These are phyloP conservation scores for Picea glauca DNA, from an alignment of 75 land plant genomes.

Conservation along the genomic window DNA sequence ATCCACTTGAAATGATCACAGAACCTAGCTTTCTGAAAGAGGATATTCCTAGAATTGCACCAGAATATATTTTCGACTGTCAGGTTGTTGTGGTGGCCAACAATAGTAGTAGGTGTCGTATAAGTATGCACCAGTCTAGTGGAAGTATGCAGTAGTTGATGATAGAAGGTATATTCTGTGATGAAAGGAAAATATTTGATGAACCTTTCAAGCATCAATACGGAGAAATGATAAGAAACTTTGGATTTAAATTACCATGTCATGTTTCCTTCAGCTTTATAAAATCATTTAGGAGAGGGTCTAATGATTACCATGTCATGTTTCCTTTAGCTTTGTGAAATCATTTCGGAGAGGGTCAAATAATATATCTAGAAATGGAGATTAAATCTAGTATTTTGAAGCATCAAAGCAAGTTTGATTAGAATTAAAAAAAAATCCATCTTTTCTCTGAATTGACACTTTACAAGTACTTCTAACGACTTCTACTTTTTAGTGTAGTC, in stretches of 20 bases:
- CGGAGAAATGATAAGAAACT: not conserved
- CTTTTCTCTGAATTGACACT: too few species aligned
- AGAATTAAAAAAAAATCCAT: too few species aligned
- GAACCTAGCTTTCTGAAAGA: conserved; percentile 3
- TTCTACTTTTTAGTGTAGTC: too few species aligned
- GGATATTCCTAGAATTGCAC: too few species aligned
- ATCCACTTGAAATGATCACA: not conserved
- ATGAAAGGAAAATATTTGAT: conserved; percentile 3
- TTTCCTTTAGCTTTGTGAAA: not conserved
- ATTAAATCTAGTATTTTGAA: conserved; percentile 1
- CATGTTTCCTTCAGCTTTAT: not conserved
- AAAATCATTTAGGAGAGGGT: not conserved
- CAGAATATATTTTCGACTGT: conserved; percentile 2
- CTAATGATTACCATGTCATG: not conserved
- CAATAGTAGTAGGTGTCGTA: not conserved
- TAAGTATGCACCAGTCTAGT: not conserved
- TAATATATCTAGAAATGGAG: not conserved
- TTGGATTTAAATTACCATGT: not conserved
- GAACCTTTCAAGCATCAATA: not conserved
- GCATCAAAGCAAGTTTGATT: not conserved
- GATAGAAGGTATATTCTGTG: not conserved
- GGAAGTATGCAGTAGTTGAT: not conserved
- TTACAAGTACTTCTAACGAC: too few species aligned
- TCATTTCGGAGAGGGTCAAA: not conserved
- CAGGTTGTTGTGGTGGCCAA: not conserved